A percentile compares a stretch with the other conserved stretches of the same genome.
These are phyloP conservation scores for Fusarium agapanthi DNA, from an alignment of 2,329 filamentous ascomycete genomes.

Conservation along the genomic window DNA sequence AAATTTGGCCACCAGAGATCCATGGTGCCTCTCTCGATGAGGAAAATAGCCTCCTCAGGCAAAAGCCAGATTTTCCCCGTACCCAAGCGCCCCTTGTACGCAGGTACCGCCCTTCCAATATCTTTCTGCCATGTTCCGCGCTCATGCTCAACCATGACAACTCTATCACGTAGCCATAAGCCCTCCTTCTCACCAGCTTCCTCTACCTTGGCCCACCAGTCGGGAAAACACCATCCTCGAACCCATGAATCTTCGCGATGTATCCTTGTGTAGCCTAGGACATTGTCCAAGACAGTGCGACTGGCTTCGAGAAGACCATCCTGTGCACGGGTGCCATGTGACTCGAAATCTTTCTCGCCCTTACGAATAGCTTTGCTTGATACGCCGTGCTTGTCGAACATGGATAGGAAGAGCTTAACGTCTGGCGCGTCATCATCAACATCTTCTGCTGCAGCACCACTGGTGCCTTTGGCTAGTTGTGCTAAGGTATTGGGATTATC, in stretches of 20 bases:
- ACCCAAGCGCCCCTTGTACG: constrained; percentile 63
- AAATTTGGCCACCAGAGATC: constrained; percentile 84
- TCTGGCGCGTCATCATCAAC: constrained; percentile 86
- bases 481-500: constrained; percentile 48
- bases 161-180: constrained; percentile 54
- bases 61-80: constrained; percentile 80
- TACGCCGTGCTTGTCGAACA: constrained; percentile 60
- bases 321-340: constrained; percentile 86
- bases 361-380: constrained; percentile 79
- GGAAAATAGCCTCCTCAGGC: constrained; percentile 89
- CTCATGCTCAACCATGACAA: constrained; percentile 76
- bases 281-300: constrained; percentile 87
- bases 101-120: constrained; percentile 73
- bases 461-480: constrained; percentile 31
- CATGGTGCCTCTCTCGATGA: constrained; percentile 86
- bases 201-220: constrained; percentile 55
- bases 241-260: constrained; percentile 74
- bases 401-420: constrained; percentile 75
- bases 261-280: constrained; percentile 78
- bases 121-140: constrained; percentile 77
- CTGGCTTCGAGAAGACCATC: constrained; percentile 80
- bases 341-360: constrained; percentile 97
- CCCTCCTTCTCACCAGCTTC: constrained; percentile 38
- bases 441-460: constrained; percentile 56
- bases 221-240: constrained; percentile 78